These are phyloP conservation scores for Rubroshorea leprosula DNA, from an alignment of 345 rosid genomes.

Conservation along the genomic window DNA sequence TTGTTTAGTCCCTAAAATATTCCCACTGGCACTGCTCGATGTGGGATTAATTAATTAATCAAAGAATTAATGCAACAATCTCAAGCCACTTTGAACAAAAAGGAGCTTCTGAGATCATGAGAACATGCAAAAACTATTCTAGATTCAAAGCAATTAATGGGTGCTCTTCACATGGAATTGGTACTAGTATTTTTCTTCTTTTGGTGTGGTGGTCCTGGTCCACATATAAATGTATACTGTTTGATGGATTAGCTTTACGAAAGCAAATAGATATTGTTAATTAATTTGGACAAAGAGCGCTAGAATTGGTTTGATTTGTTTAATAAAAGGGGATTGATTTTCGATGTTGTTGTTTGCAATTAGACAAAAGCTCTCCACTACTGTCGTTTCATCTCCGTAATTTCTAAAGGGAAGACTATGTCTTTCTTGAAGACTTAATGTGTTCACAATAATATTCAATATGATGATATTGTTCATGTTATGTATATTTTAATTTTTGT, in stretches of 20 bases:
- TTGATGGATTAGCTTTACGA: constrained; percentile 24
- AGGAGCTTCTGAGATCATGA: constrained; percentile 25
- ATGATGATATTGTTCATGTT: background rate
- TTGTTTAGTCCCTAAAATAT: constrained; percentile 30
- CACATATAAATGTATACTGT: constrained; percentile 5
- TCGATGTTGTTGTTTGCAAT: background rate
- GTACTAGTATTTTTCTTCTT: constrained; percentile 1
- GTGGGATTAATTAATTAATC: constrained; percentile 27
- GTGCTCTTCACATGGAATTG: constrained; percentile 44
- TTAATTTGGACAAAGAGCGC: constrained; percentile 21
- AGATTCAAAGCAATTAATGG: constrained; percentile 35
- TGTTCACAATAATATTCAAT: constrained; percentile 5
- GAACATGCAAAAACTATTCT: constrained; percentile 39
- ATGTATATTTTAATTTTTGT: no score
- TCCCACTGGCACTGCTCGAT: constrained; percentile 28
- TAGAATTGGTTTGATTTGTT: constrained; percentile 25
- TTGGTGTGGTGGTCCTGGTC: constrained; percentile 31
- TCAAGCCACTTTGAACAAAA: constrained; percentile 31
- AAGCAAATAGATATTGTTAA: constrained; percentile 12
- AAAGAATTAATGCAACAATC: constrained; percentile 10
- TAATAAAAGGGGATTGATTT: constrained; percentile 22
- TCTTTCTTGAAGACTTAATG: constrained; percentile 23
- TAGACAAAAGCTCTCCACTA: no score
- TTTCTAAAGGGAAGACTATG: constrained; percentile 22
- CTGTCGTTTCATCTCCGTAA: constrained; percentile 9